Evolutionary conservation across 306 rosid species (phyloP).

Genomic region (Hylodesmum podocarpum): DNA sequence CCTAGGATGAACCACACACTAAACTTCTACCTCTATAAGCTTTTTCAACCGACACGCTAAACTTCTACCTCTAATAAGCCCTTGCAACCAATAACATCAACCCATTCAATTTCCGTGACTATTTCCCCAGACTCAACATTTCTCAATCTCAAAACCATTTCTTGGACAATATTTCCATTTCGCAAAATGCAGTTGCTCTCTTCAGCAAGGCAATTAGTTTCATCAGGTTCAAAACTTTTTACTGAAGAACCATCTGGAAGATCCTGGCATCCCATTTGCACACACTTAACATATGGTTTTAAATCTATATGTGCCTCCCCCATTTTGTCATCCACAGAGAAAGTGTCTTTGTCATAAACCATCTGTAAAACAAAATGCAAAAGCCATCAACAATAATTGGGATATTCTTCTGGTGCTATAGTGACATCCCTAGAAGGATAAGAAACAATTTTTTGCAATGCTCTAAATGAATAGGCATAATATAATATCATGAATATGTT

Average conservation of each 20-base stretch:
- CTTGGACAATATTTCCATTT: constrained; percentile 59
- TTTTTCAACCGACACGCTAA: constrained; percentile 49
- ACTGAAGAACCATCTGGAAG: constrained; percentile 64
- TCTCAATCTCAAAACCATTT: constrained; percentile 64
- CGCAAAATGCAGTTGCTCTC: constrained; percentile 71
- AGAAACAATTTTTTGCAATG: background rate
- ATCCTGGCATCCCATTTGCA: constrained; percentile 40
- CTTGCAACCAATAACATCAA: constrained; percentile 49
- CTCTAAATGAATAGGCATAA: background rate
- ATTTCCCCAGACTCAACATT: constrained; percentile 81
- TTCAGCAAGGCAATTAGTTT: constrained; percentile 53
- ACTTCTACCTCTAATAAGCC: constrained; percentile 31
- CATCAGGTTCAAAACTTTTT: constrained; percentile 56
- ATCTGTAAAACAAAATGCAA: constrained; percentile 33
- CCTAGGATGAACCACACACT: background rate
- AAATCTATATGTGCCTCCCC: constrained; percentile 82
- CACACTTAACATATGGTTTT: constrained; percentile 56
- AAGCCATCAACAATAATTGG: background rate
- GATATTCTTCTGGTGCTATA: background rate
- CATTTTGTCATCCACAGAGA: constrained; percentile 74
- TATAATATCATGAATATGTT: background rate
- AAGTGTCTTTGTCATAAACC: constrained; percentile 73
- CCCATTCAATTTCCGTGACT: constrained; percentile 64
- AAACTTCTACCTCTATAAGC: constrained; percentile 27
- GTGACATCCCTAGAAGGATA: background rate